Evolutionary conservation across 768 basidiomycete genomes (phyloP).

Genomic region (Pseudohyphozyma bogoriensis): DNA sequence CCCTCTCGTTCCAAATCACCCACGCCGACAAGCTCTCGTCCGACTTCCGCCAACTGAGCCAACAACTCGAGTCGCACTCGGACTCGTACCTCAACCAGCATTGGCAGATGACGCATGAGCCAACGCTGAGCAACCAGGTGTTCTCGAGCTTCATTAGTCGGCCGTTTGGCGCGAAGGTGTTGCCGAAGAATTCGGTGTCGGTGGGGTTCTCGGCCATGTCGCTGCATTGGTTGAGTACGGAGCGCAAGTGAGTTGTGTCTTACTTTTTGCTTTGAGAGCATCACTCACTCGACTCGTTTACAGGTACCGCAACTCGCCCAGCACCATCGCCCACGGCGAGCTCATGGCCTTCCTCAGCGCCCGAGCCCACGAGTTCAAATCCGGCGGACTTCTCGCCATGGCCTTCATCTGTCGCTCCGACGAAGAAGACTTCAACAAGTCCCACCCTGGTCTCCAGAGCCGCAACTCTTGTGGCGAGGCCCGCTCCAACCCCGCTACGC

Average conservation of each 20-base stretch:
- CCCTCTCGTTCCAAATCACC: conserved; percentile 21
- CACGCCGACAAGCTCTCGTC: conserved; percentile 17
- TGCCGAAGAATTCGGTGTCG: conserved; percentile 25
- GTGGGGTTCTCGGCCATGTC: conserved; percentile 32
- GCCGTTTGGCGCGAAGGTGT: conserved; percentile 25
- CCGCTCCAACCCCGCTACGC: background rate
- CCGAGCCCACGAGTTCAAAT: conserved; percentile 30
- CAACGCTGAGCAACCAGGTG: conserved; percentile 17
- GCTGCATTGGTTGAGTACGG: conserved; percentile 30
- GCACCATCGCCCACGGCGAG: conserved; percentile 30
- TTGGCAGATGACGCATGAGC: conserved; percentile 6
- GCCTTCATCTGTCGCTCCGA: conserved; percentile 29
- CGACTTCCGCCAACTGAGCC: conserved; percentile 20
- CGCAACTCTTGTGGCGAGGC: background rate
- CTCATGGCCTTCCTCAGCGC: conserved; percentile 30
- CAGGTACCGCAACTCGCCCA: conserved; percentile 20
- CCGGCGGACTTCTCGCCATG: conserved; percentile 30
- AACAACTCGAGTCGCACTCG: conserved; percentile 7
- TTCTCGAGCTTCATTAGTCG: conserved; percentile 23
- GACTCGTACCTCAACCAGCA: conserved; percentile 12
- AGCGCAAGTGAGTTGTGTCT: conserved; percentile 15
- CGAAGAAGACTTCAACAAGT: conserved; percentile 8
- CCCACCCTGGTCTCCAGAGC: background rate
- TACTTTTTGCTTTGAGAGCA: background rate
- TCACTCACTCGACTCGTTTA: too few relatives aligned